phyloP scores from a whole-genome alignment of 2,329 filamentous ascomycete genomes.

The Cephalotrichum gorgonifer region DNA sequence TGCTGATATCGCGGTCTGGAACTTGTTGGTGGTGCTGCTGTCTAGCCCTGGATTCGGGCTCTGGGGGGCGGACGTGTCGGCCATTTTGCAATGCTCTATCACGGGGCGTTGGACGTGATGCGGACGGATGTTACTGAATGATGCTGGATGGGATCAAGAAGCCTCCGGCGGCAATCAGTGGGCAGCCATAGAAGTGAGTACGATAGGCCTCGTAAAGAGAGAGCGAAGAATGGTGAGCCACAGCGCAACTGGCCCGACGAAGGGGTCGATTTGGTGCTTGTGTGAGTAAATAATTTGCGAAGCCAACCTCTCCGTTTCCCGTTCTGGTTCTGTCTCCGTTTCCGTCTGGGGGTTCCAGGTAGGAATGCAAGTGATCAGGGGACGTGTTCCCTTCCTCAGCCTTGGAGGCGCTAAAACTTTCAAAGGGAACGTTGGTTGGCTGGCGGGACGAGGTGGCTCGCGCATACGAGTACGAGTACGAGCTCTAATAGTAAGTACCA shows the following conservation, averaged over 20 bases:
- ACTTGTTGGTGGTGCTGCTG: constrained; percentile 51
- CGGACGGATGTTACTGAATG: too few relatives aligned
- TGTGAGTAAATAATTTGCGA: neutral
- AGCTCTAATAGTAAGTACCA: too few relatives aligned
- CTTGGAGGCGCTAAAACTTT: neutral
- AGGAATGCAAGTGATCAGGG: neutral
- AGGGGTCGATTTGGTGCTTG: neutral
- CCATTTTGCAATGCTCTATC: too few relatives aligned
- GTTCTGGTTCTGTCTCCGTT: too few relatives aligned
- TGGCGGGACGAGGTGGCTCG: neutral
- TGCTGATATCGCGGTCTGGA: constrained; percentile 88
- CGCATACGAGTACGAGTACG: neutral
- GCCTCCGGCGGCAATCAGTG: neutral
- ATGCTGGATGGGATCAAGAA: neutral
- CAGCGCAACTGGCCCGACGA: neutral
- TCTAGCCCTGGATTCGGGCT: neutral
- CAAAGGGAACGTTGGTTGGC: neutral
- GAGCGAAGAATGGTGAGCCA: neutral
- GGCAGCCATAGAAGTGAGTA: neutral
- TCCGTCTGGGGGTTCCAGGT: too few relatives aligned
- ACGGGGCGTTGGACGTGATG: neutral
- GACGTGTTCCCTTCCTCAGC: neutral
- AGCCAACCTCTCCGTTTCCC: neutral
- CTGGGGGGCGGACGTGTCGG: neutral
- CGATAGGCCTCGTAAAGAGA: neutral